A percentile compares a stretch with the other conserved stretches of the same genome.
phyloP scores from a whole-genome alignment of 2,329 filamentous ascomycete species.

The Sordariomycetes sp. region DNA sequence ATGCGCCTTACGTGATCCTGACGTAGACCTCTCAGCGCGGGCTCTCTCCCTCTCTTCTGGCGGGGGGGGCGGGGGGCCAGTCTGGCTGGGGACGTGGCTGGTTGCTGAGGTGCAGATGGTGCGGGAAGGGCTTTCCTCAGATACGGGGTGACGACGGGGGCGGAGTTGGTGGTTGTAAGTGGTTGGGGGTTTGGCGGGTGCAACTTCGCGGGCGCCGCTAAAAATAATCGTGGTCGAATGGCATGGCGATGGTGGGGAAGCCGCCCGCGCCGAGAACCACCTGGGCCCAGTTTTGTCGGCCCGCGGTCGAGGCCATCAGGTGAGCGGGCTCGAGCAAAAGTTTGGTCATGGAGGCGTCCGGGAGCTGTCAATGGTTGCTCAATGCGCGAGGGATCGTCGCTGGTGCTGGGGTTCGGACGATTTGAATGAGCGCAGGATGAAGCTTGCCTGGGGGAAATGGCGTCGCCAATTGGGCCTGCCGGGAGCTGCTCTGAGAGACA shows the following conservation, averaged over 20 bases:
- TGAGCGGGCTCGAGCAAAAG: not conserved
- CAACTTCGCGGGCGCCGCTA: not conserved
- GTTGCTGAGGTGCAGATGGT: not conserved
- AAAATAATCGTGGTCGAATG: not conserved
- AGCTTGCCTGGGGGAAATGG: too few species aligned
- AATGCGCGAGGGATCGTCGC: too few species aligned
- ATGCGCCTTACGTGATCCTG: not conserved
- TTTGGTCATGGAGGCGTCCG: not conserved
- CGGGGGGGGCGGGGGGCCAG: not conserved
- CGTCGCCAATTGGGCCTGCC: too few species aligned
- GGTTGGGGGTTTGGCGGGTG: not conserved
- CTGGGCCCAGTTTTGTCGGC: not conserved
- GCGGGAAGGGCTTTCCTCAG: not conserved
- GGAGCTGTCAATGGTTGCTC: too few species aligned
- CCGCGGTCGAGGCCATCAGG: not conserved
- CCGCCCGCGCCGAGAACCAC: not conserved
- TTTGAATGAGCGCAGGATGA: too few species aligned
- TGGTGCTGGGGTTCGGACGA: too few species aligned
- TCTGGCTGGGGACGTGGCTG: not conserved
- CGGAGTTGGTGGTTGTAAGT: not conserved
- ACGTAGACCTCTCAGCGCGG: not conserved
- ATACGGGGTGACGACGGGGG: not conserved
- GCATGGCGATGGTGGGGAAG: not conserved
- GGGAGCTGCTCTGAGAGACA: too few species aligned
- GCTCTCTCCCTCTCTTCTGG: not conserved